These are phyloP conservation scores for Zhuliangozyma parablackwelliae DNA, from an alignment of 1,139 yeast species.

Conservation along the genomic window DNA sequence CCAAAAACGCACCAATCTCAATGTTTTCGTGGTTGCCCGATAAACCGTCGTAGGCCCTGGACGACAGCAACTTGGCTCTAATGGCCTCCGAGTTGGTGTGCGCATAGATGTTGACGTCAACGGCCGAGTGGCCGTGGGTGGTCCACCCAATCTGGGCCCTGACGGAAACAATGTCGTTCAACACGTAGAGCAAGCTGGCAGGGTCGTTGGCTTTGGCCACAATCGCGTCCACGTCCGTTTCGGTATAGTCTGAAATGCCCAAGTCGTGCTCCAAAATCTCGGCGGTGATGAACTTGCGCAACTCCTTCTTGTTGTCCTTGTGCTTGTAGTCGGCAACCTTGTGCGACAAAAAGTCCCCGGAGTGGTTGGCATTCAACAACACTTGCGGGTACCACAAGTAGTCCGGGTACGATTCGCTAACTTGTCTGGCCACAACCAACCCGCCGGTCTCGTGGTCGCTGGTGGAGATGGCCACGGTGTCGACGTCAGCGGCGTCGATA, in stretches of 20 bases:
- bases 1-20: slow-evolving; percentile 74
- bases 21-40: slow-evolving; percentile 81
- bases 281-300: slow-evolving; percentile 39
- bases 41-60: slow-evolving; percentile 39
- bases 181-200: slow-evolving; percentile 21
- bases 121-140: slow-evolving; percentile 88
- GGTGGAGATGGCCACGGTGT: slow-evolving; percentile 71
- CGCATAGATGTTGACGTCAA: slow-evolving; percentile 81
- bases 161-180: slow-evolving; percentile 56
- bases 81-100: slow-evolving; percentile 52
- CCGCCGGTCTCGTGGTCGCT: slow-evolving; percentile 96
- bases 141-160: slow-evolving; percentile 87
- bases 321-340: slow-evolving; percentile 22
- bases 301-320: slow-evolving; percentile 22
- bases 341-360: slow-evolving; percentile 60
- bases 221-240: slow-evolving; percentile 42
- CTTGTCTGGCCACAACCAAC: slow-evolving; percentile 66
- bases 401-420: slow-evolving; percentile 40
- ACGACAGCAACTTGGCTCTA: slow-evolving; percentile 26
- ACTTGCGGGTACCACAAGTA: slow-evolving; percentile 79
- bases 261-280: slow-evolving; percentile 53
- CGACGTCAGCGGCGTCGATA: slow-evolving; percentile 60
- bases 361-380: slow-evolving; percentile 61
- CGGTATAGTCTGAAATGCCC: slow-evolving; percentile 54
- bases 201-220: slow-evolving; percentile 15